Base-by-base conservation (phyloP, 129 eudicot genomes). In the Arctium lappa region DNA sequence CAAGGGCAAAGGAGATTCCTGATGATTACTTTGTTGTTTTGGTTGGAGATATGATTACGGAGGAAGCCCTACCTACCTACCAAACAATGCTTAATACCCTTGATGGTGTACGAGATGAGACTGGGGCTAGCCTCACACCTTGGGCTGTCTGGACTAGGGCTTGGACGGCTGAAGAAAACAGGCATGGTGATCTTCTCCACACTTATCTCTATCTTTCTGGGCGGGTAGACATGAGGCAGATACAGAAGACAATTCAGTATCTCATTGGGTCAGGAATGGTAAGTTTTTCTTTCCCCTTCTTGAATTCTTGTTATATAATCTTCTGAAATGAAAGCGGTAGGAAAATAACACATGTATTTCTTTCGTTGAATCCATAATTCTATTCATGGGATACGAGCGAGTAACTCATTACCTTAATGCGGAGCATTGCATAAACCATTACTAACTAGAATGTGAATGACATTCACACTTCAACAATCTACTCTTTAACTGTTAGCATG, bases 151-250 rank as follows among this genome's bases (percentile, higher is more conserved):
- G 98, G 98, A 91, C 94, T 0, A 74, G 98, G 88, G 97, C 98
- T 30, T 94, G 98, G 98, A 94, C 98, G 2, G 98, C 98, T 70
- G 98, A 94, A 87, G 98, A 94, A 82, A 94, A 94, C 72, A 91
- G 98, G 87, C 98, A 94, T 32, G 98, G 98, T 53, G 98, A 94
- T 40, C 98, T 94, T 80, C 89, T 94, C 18, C 92, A 92, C 53
- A 91, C 89, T 76, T 94, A 94, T 85, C 96, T 92, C 10, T 94
- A 94, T 81, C 87, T 94, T 16, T 86, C 82, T 53, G 97, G 98
- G 8, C 87, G 98, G 22, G 98, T 94, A 0, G 97, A 94, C 76
- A 94, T 92, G 98, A 91, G 79, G 72, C 90, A 91, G 85, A 88
- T 91, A 50, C 94, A 94, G 89, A 92, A 89, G 87, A 94, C 98